These are phyloP conservation scores for Kluyveromyces lactis DNA, from an alignment of 805 yeast genomes.

Conservation along the genomic window DNA sequence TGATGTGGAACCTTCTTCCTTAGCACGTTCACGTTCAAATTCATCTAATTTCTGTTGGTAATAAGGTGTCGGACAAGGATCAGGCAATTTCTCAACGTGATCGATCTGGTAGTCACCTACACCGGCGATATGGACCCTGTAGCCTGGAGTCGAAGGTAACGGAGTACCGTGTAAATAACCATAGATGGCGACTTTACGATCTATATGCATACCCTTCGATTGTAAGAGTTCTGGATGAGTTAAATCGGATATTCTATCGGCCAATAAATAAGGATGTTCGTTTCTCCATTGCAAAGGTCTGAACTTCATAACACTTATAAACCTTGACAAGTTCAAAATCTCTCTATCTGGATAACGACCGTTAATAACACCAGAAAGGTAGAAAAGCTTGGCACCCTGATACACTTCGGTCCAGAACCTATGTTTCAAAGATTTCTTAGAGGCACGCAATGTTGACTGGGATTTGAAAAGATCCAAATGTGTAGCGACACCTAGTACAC, in stretches of 20 bases:
- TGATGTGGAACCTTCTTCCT: conserved; percentile 52
- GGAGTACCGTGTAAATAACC: conserved; percentile 96
- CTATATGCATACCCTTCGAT: conserved; percentile 64
- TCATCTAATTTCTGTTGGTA: conserved; percentile 82
- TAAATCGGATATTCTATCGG: conserved; percentile 86
- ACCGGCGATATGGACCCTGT: conserved; percentile 90
- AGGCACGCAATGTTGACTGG: conserved; percentile 79
- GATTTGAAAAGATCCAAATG: conserved; percentile 91
- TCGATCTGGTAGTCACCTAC: conserved; percentile 80
- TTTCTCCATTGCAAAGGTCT: conserved; percentile 99
- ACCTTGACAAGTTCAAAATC: conserved; percentile 81
- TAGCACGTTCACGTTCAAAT: conserved; percentile 62
- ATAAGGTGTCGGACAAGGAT: conserved; percentile 97
- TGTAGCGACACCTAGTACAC: conserved; percentile 90
- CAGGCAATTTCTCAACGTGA: conserved; percentile 82
- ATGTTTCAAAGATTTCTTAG: conserved; percentile 85
- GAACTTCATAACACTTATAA: conserved; percentile 94
- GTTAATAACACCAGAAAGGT: conserved; percentile 88
- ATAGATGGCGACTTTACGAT: conserved; percentile 82
- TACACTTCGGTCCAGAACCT: conserved; percentile 99
- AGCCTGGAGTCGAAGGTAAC: conserved; percentile 48
- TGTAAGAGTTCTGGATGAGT: conserved; percentile 86
- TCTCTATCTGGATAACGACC: conserved; percentile 98
- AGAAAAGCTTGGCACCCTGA: conserved; percentile 94
- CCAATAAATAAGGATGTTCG: conserved; percentile 90